phyloP scores from a whole-genome alignment of 139 green algal genomes.

The Monoraphidium neglectum region DNA sequence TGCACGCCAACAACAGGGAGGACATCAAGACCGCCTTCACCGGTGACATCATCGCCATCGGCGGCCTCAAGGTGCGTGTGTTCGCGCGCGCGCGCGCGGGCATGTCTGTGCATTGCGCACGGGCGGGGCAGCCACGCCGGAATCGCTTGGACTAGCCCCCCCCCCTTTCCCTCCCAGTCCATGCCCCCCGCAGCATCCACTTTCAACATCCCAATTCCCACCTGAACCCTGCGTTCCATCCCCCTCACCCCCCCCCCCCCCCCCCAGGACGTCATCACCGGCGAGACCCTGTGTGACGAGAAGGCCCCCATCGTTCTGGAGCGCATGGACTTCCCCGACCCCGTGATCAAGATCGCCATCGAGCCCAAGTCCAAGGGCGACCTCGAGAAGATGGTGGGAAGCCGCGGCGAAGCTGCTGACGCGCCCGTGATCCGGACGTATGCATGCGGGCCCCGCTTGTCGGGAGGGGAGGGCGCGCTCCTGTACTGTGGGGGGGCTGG shows the following conservation, averaged over 20 bases:
- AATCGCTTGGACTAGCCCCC: neutral
- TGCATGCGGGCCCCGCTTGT: too few relatives aligned
- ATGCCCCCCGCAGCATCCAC: too few relatives aligned
- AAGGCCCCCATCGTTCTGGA: conserved; percentile 94
- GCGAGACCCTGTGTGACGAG: conserved; percentile 96
- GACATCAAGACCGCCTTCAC: conserved; percentile 83
- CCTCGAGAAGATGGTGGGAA: conserved; percentile 81
- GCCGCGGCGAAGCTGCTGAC: too few relatives aligned
- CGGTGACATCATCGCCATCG: conserved; percentile 97
- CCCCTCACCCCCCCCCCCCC: neutral
- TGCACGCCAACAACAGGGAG: conserved; percentile 98
- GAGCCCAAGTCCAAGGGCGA: conserved; percentile 98
- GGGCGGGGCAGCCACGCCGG: neutral
- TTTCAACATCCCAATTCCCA: too few relatives aligned
- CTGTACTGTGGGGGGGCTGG: too few relatives aligned
- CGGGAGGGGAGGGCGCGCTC: too few relatives aligned
- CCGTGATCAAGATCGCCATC: conserved; percentile 99
- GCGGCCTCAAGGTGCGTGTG: conserved; percentile 84
- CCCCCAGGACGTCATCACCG: conserved; percentile 80
- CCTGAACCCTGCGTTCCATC: too few relatives aligned
- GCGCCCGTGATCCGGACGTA: conserved; percentile 79
- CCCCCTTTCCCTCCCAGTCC: too few relatives aligned
- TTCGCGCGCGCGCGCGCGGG: too few relatives aligned
- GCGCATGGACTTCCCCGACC: conserved; percentile 99
- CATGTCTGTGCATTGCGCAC: neutral